Conservation (phyloP, 805 yeast genomes). For the Starmera dryadoides region DNA sequence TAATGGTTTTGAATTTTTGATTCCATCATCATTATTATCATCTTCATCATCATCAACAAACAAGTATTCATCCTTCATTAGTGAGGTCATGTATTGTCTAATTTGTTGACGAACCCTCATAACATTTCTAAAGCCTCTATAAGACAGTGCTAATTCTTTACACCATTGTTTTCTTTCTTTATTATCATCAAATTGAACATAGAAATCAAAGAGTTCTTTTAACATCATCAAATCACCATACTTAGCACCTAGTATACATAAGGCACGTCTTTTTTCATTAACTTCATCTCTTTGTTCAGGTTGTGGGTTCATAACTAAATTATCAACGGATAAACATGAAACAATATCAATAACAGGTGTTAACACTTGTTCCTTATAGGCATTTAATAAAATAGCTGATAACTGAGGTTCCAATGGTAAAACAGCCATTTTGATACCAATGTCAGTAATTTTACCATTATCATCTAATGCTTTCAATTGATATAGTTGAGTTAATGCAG, state of each 20-base stretch:
- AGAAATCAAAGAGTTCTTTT: constrained; percentile 68
- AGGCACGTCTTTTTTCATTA: constrained; percentile 62
- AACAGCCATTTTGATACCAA: constrained; percentile 83
- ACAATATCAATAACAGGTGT: constrained; percentile 78
- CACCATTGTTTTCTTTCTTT: constrained; percentile 78
- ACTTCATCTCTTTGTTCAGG: constrained; percentile 80
- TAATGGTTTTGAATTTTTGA: constrained; percentile 21
- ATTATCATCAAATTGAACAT: constrained; percentile 32
- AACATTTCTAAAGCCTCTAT: constrained; percentile 76
- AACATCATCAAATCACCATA: constrained; percentile 81
- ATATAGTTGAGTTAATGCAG: constrained; percentile 74
- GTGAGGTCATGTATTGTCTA: constrained; percentile 51
- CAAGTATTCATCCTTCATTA: constrained; percentile 30
- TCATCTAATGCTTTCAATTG: constrained; percentile 75
- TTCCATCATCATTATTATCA: constrained; percentile 7
- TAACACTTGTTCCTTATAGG: constrained; percentile 42
- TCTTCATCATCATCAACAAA: constrained; percentile 22
- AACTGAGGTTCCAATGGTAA: constrained; percentile 91
- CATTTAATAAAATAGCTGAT: constrained; percentile 75
- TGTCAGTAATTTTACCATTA: constrained; percentile 63
- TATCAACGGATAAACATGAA: constrained; percentile 89
- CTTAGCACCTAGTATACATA: constrained; percentile 62
- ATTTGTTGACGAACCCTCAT: constrained; percentile 70
- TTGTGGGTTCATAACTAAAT: constrained; percentile 71
- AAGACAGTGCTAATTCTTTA: constrained; percentile 64